These are phyloP conservation scores for Rhizoclosmatium globosum DNA, from an alignment of 192 early-diverging fungal genomes.

Conservation along the genomic window DNA sequence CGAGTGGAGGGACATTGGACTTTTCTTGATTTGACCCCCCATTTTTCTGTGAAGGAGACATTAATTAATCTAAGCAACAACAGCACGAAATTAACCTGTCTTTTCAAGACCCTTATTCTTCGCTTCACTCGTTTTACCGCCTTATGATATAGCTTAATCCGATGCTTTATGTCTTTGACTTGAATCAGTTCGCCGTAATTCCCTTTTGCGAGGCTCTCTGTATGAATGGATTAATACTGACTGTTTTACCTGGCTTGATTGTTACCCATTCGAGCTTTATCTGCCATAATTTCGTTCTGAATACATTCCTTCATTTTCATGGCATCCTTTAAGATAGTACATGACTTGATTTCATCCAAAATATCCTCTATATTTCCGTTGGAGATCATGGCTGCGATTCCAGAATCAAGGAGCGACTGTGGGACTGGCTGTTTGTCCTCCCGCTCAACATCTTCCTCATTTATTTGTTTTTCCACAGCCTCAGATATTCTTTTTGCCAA, in stretches of 20 bases:
- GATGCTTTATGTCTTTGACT: conserved; percentile 13
- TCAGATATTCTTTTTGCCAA: conserved; percentile 31
- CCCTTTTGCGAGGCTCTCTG: background rate
- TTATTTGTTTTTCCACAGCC: conserved; percentile 27
- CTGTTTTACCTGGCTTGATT: background rate
- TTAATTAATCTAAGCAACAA: background rate
- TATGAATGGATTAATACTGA: background rate
- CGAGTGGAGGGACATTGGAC: background rate
- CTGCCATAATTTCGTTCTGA: conserved; percentile 11
- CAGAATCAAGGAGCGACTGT: background rate
- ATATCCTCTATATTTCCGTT: conserved; percentile 4
- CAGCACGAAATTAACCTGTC: background rate
- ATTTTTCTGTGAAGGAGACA: background rate
- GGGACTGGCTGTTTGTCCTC: background rate
- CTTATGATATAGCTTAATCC: conserved; percentile 14
- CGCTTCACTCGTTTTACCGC: conserved; percentile 13
- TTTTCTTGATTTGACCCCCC: background rate
- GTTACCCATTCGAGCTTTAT: conserved; percentile 22
- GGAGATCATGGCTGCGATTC: conserved; percentile 5
- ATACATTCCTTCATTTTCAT: conserved; percentile 2
- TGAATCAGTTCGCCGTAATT: conserved; percentile 17
- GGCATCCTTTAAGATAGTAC: conserved; percentile 1
- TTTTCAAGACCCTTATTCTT: conserved; percentile 15
- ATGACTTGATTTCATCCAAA: conserved; percentile 8
- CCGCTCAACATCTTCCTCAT: conserved; percentile 2